Evolutionary conservation across 2,329 filamentous ascomycete genomes (phyloP).

Genomic region (Gnomoniopsis sp.): DNA sequence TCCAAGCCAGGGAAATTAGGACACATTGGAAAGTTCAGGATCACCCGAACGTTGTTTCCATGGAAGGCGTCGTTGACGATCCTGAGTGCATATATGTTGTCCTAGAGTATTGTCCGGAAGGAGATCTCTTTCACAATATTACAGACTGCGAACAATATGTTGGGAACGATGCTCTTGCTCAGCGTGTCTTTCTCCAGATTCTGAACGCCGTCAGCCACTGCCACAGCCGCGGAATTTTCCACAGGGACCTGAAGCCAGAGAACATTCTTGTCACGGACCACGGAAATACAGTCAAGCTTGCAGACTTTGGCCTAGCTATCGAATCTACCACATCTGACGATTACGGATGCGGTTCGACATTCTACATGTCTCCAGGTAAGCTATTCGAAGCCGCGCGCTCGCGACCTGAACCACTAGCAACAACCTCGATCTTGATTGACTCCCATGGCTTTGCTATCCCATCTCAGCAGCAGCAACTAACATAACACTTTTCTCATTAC

Average conservation of each 20-base stretch:
- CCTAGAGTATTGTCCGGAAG: conserved; percentile 94
- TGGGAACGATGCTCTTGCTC: conserved; percentile 84
- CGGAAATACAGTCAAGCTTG: conserved; percentile 88
- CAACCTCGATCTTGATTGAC: conserved; percentile 20
- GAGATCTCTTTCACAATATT: conserved; percentile 96
- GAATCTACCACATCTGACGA: conserved; percentile 81
- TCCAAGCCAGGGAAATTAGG: conserved; percentile 89
- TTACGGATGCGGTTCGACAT: conserved; percentile 96
- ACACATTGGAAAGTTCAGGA: conserved; percentile 86
- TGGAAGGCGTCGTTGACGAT: conserved; percentile 90
- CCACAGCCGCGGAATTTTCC: conserved; percentile 90
- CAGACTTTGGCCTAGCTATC: conserved; percentile 95
- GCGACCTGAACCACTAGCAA: conserved; percentile 9
- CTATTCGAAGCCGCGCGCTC: conserved; percentile 16
- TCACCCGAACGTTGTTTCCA: conserved; percentile 89
- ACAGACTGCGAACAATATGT: conserved; percentile 92
- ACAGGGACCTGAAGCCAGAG: conserved; percentile 96
- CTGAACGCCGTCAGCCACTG: conserved; percentile 95
- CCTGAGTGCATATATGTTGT: conserved; percentile 93
- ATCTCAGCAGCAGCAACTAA: conserved; percentile 24
- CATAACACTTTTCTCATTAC: conserved; percentile 28
- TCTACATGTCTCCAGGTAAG: conserved; percentile 98
- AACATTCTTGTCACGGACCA: conserved; percentile 91
- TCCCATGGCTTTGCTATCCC: neutral
- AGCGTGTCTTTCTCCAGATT: conserved; percentile 87